Evolutionary conservation across 257 asterid species (phyloP).

Genomic region (Solanum dulcamara): DNA sequence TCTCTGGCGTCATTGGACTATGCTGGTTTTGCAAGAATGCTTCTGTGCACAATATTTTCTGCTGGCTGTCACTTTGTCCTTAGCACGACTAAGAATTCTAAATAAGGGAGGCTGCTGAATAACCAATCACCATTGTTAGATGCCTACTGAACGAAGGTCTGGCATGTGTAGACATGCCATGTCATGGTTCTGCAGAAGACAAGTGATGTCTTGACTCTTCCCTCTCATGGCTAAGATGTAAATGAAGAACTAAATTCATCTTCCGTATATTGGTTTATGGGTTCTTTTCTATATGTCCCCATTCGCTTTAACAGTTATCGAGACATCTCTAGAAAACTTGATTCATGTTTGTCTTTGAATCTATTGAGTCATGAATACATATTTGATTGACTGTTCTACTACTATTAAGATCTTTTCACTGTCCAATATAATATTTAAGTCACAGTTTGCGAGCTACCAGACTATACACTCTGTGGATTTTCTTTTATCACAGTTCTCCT

Average conservation of each 20-base stretch:
- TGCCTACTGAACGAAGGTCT: not conserved
- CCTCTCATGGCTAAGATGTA: not conserved
- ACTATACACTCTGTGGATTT: not conserved
- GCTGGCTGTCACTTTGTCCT: not conserved
- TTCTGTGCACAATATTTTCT: not conserved
- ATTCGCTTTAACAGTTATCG: not conserved
- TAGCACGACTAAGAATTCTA: not conserved
- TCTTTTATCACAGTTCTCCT: not conserved
- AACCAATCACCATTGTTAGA: not conserved
- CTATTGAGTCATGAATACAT: not conserved
- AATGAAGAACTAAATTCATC: not conserved
- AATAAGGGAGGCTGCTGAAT: not conserved
- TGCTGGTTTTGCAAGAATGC: not conserved
- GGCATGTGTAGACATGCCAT: not conserved
- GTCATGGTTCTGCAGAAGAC: not conserved
- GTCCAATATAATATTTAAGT: not conserved
- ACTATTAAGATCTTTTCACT: not conserved
- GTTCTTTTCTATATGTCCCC: not conserved
- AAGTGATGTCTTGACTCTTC: not conserved
- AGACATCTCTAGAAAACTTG: not conserved
- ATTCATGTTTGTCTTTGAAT: not conserved
- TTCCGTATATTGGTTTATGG: not conserved
- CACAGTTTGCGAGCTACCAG: not conserved
- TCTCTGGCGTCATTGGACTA: not conserved
- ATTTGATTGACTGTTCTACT: not conserved